Conservation (phyloP, 306 rosid genomes). For the Glycyrrhiza uralensis region DNA sequence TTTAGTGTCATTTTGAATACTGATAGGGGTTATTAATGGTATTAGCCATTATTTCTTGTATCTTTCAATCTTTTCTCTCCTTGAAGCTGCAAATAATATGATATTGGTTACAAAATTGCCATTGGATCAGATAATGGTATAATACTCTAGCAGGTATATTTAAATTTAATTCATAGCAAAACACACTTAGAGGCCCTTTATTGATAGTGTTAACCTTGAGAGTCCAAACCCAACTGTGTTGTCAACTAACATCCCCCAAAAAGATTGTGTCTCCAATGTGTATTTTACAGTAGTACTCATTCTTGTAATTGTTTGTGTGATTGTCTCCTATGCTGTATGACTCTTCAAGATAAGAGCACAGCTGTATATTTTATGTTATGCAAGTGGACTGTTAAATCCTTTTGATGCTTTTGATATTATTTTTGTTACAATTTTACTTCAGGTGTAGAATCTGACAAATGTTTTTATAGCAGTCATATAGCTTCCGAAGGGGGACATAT, state of each 20-base stretch:
- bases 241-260: background rate
- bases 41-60: conserved; percentile 15
- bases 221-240: background rate
- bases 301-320: background rate
- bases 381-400: background rate
- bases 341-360: background rate
- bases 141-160: background rate
- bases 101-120: conserved; percentile 3
- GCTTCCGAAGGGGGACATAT: conserved; percentile 94
- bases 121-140: background rate
- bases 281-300: background rate
- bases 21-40: background rate
- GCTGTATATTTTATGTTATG: background rate
- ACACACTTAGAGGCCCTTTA: background rate
- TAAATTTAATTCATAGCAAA: background rate
- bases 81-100: background rate
- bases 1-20: background rate
- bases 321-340: background rate
- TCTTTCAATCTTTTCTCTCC: conserved; percentile 1
- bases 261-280: background rate
- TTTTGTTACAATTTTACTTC: background rate
- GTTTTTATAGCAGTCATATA: conserved; percentile 61
- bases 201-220: background rate
- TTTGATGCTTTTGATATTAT: conserved; percentile 1
- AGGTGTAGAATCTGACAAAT: conserved; percentile 30